These are phyloP conservation scores for Breviolum minutum DNA, from an alignment of 73 alveolate genomes.

Conservation along the genomic window DNA sequence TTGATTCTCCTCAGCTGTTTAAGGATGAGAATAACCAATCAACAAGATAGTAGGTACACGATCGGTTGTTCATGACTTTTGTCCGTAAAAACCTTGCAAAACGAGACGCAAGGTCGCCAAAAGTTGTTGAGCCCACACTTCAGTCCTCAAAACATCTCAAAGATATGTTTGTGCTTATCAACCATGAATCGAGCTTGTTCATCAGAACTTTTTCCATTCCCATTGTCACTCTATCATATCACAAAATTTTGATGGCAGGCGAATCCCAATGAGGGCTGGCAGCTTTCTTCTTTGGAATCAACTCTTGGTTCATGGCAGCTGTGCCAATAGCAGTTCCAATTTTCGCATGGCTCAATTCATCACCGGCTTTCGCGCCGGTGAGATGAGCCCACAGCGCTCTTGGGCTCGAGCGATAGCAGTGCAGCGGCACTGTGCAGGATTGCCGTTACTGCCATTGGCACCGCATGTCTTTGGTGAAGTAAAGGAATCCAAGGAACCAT, in stretches of 20 bases:
- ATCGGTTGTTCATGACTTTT: too few species aligned
- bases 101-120: too few species aligned
- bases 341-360: conserved; percentile 83
- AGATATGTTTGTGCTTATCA: background rate
- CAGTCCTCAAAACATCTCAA: too few species aligned
- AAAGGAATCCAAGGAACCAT: background rate
- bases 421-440: conserved; percentile 46
- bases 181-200: background rate
- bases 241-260: background rate
- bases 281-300: conserved; percentile 91
- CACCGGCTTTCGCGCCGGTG: conserved; percentile 90
- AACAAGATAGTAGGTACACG: too few species aligned
- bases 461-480: conserved; percentile 71
- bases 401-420: conserved; percentile 92
- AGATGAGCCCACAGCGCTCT: conserved; percentile 78
- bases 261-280: conserved; percentile 91
- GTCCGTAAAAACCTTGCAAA: too few species aligned
- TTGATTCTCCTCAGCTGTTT: too few species aligned
- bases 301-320: conserved; percentile 83
- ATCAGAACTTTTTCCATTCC: background rate
- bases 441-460: conserved; percentile 38
- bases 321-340: conserved; percentile 40
- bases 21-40: too few species aligned
- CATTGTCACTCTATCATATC: background rate
- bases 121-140: too few species aligned